Conservation (phyloP, 805 yeast genomes). For the Nakazawaea peltata region DNA sequence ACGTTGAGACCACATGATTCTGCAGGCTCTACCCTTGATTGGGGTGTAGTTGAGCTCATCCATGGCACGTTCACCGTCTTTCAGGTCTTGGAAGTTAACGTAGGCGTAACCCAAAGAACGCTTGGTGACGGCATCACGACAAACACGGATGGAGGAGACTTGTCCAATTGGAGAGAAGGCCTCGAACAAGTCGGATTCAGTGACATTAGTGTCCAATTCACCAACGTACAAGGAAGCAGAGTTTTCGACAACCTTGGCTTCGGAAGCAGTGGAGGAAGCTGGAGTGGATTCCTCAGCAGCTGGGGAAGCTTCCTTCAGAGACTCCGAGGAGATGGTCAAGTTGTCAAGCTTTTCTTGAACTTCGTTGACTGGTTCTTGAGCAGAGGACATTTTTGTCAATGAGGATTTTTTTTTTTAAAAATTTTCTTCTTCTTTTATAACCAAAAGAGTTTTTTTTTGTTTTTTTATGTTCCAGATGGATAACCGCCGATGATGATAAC, state of each 20-base stretch:
- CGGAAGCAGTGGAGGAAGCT: background rate
- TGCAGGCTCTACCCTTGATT: conserved; percentile 93
- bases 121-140: conserved; percentile 97
- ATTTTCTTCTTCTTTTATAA: conserved; percentile 7
- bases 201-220: conserved; percentile 86
- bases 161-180: conserved; percentile 91
- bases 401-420: conserved; percentile 1
- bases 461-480: conserved; percentile 5
- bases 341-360: conserved; percentile 10
- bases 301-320: conserved; percentile 2
- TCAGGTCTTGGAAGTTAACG: conserved; percentile 86
- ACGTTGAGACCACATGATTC: conserved; percentile 99
- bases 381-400: conserved; percentile 5
- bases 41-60: conserved; percentile 92
- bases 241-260: conserved; percentile 26
- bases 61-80: conserved; percentile 89
- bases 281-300: conserved; percentile 4
- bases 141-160: conserved; percentile 94
- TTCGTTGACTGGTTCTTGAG: conserved; percentile 11
- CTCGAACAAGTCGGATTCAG: conserved; percentile 92
- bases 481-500: too few species aligned
- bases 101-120: conserved; percentile 97
- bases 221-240: conserved; percentile 94
- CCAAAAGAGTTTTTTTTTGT: conserved; percentile 1
- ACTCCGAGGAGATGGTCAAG: conserved; percentile 6